Conservation (phyloP, 2,329 filamentous ascomycete species). For the Diaporthe ilicicola region DNA sequence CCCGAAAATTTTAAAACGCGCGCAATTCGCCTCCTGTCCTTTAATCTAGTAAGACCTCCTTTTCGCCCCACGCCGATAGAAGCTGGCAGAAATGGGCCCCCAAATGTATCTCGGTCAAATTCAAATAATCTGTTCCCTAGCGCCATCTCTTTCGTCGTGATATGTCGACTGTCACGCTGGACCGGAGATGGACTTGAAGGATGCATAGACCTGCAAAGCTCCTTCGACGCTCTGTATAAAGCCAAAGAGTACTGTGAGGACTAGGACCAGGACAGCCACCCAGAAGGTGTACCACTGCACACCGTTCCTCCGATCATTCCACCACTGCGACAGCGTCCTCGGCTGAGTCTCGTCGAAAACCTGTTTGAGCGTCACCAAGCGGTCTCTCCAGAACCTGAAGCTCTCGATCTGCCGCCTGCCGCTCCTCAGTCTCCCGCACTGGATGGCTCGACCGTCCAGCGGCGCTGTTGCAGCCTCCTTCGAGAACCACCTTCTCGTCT, state of each 20-base stretch:
- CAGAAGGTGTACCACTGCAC: conserved; percentile 57
- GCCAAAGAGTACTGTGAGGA: conserved; percentile 49
- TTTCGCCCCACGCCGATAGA: too few species aligned
- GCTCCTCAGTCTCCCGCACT: conserved; percentile 43
- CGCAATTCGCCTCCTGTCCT: too few species aligned
- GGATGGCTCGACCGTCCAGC: conserved; percentile 40
- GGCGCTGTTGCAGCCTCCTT: conserved; percentile 36
- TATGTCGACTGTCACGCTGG: not conserved
- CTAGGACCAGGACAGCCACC: conserved; percentile 50
- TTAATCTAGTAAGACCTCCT: too few species aligned
- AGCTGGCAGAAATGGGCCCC: too few species aligned
- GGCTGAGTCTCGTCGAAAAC: conserved; percentile 49
- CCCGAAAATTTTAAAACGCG: too few species aligned
- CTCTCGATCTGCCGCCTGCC: conserved; percentile 45
- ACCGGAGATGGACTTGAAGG: not conserved
- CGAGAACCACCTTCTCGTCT: conserved; percentile 16
- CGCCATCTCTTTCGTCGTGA: too few species aligned
- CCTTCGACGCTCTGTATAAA: conserved; percentile 52
- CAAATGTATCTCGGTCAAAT: too few species aligned
- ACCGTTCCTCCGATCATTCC: conserved; percentile 51
- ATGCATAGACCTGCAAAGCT: conserved; percentile 48
- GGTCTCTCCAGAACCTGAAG: conserved; percentile 52
- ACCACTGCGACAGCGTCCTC: conserved; percentile 49
- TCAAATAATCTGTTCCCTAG: too few species aligned
- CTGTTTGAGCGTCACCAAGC: conserved; percentile 52